These are phyloP conservation scores for Lipomyces sp. DNA, from an alignment of 805 yeast genomes.

Conservation along the genomic window DNA sequence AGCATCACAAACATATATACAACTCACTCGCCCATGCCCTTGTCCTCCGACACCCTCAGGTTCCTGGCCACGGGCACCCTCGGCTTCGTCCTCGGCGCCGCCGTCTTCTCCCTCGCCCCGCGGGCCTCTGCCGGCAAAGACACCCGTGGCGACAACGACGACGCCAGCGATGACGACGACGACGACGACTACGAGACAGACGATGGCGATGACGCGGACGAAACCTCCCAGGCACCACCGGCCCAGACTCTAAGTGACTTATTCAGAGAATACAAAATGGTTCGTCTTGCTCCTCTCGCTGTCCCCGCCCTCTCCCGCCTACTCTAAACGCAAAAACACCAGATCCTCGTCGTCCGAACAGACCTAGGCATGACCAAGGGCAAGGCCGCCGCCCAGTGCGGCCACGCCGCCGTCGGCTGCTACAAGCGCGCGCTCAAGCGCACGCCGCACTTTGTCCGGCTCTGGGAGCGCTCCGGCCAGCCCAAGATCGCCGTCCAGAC, in stretches of 20 bases:
- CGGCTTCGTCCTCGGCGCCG: conserved; percentile 18
- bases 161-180: conserved; percentile 9
- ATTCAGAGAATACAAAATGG: conserved; percentile 26
- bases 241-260: conserved; percentile 2
- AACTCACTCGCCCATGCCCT: no score
- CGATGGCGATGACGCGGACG: conserved; percentile 4
- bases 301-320: background rate
- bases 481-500: conserved; percentile 83
- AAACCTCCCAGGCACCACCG: background rate
- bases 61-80: conserved; percentile 6
- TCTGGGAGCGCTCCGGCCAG: conserved; percentile 86
- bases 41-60: background rate
- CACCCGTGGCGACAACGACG: conserved; percentile 1
- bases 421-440: conserved; percentile 58
- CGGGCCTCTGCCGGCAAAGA: background rate
- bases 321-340: background rate
- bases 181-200: conserved; percentile 13
- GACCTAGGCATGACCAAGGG: conserved; percentile 94
- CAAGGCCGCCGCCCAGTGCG: conserved; percentile 95
- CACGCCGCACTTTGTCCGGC: conserved; percentile 58
- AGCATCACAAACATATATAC: no score
- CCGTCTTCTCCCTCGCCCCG: background rate
- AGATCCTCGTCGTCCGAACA: conserved; percentile 80
- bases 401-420: conserved; percentile 93
- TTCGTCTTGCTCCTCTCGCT: background rate